Conservation (phyloP, 1,284 basidiomycete genomes). For the Termitomyces sp. region DNA sequence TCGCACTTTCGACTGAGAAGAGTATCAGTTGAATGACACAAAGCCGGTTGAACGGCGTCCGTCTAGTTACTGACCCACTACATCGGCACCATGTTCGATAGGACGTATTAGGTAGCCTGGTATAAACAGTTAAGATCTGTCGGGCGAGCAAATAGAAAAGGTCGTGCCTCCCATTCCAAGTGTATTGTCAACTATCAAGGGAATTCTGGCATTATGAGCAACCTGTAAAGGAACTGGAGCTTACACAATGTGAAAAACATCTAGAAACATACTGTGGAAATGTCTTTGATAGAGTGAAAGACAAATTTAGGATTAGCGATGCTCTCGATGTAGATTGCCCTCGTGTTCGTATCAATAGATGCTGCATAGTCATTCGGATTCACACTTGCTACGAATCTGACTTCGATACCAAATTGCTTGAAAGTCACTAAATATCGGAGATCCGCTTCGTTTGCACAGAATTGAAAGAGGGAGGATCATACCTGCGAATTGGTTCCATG, state of each 20-base stretch:
- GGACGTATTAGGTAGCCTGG: conserved; percentile 68
- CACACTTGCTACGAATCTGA: conserved; percentile 69
- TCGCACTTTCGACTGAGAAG: conserved; percentile 69
- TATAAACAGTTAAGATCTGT: background rate
- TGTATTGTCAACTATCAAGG: conserved; percentile 2
- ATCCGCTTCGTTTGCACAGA: background rate
- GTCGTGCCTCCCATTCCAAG: conserved; percentile 3
- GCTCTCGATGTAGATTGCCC: conserved; percentile 76
- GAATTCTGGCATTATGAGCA: conserved; percentile 1
- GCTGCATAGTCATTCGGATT: conserved; percentile 64
- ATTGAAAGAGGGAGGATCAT: background rate
- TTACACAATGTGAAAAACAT: conserved; percentile 77
- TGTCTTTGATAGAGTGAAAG: conserved; percentile 64
- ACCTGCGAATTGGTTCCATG: conserved; percentile 7
- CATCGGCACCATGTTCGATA: conserved; percentile 78
- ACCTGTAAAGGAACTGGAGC: conserved; percentile 29
- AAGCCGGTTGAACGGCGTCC: too few species aligned
- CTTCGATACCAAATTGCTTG: conserved; percentile 61
- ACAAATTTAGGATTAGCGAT: conserved; percentile 86
- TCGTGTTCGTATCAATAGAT: conserved; percentile 74
- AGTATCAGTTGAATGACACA: background rate
- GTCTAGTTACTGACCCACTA: conserved; percentile 48
- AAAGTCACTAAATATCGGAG: background rate
- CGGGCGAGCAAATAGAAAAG: background rate
- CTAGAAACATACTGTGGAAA: conserved; percentile 54